Conservation (phyloP, 2,329 filamentous ascomycete genomes). For the Dactylellina drechsleri region DNA sequence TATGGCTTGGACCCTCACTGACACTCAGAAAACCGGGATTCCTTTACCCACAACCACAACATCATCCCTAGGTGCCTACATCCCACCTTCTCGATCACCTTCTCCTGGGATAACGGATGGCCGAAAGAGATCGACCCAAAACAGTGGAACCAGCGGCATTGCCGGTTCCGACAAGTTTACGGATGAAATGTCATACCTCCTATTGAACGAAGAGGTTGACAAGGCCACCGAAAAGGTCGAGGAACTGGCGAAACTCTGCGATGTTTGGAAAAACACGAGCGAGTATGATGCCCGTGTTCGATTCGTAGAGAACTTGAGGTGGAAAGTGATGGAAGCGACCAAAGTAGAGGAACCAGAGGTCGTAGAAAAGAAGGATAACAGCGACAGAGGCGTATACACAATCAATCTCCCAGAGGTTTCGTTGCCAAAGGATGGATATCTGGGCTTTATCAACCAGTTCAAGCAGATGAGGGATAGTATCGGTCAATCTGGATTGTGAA, state of each 20-base stretch:
- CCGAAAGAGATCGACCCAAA: slow-evolving; percentile 51
- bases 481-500: slow-evolving; percentile 45
- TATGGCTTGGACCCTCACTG: slow-evolving; percentile 80
- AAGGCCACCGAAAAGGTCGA: slow-evolving; percentile 79
- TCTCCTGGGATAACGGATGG: slow-evolving; percentile 56
- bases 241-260: slow-evolving; percentile 77
- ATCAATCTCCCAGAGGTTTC: slow-evolving; percentile 61
- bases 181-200: slow-evolving; percentile 57
- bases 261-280: slow-evolving; percentile 94
- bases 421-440: slow-evolving; percentile 60
- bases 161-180: slow-evolving; percentile 55
- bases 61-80: slow-evolving; percentile 48
- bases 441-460: slow-evolving; percentile 72
- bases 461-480: slow-evolving; percentile 68
- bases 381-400: slow-evolving; percentile 60
- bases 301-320: slow-evolving; percentile 83
- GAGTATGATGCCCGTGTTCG: slow-evolving; percentile 86
- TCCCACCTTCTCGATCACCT: slow-evolving; percentile 45
- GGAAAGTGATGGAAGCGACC: slow-evolving; percentile 79
- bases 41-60: slow-evolving; percentile 31
- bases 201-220: slow-evolving; percentile 71
- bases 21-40: slow-evolving; percentile 44
- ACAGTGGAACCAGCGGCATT: slow-evolving; percentile 10
- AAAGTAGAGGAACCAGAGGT: slow-evolving; percentile 65
- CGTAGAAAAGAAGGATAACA: slow-evolving; percentile 59